Percentiles rank a stretch among this genome's conserved stretches.
Conservation (phyloP, 176 grass and related monocot species). For the Triticum turgidum region DNA sequence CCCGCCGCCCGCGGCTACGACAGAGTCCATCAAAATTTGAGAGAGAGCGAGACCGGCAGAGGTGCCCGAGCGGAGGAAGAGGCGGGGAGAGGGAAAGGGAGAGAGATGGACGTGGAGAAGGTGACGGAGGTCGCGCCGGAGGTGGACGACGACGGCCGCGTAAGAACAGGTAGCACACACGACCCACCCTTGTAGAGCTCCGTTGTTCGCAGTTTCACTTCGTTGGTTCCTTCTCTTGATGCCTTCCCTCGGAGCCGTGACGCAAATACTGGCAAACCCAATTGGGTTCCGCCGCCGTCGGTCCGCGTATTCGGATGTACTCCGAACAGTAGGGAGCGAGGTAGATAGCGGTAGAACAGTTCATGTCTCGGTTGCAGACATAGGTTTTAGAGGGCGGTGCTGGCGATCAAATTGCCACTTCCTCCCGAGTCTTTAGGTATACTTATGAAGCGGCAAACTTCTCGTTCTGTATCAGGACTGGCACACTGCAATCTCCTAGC, state of each 20-base stretch:
- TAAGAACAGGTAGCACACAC: constrained; percentile 62
- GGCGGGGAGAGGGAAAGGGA: neutral
- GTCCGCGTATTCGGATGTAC: neutral
- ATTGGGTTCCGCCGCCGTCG: neutral
- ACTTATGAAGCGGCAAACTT: neutral
- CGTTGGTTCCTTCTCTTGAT: neutral
- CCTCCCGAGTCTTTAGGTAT: neutral
- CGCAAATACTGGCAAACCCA: neutral
- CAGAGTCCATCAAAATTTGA: neutral
- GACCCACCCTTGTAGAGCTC: neutral
- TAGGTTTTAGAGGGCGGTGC: neutral
- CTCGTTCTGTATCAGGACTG: neutral
- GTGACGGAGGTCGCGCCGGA: constrained; percentile 42
- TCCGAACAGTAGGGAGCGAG: neutral
- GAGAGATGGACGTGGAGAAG: constrained; percentile 49
- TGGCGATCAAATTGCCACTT: neutral
- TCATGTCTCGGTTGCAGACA: neutral
- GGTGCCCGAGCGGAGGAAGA: no score
- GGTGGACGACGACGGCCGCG: constrained; percentile 67
- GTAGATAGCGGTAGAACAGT: neutral
- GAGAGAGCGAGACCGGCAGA: neutral
- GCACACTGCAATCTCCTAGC: neutral
- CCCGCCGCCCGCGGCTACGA: neutral
- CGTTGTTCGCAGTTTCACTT: neutral
- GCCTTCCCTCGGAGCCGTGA: neutral